Percentiles rank a stretch among this genome's conserved stretches.
These are phyloP conservation scores for Coemansia sp. DNA, from an alignment of 192 early-diverging fungal species.

Conservation along the genomic window DNA sequence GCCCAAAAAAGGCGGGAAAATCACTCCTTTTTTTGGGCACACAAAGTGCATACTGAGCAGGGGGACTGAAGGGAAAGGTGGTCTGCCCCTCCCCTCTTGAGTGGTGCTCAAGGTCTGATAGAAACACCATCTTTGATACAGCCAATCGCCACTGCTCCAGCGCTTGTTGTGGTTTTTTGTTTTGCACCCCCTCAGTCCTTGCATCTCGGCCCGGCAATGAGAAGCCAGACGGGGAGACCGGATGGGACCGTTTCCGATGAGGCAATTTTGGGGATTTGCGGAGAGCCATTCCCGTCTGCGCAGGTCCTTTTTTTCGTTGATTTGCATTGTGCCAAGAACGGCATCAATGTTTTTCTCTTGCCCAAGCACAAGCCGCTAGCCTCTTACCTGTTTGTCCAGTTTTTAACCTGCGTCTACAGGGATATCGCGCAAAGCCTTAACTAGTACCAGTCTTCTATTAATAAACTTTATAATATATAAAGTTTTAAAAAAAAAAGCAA, in stretches of 20 bases:
- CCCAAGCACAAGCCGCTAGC: not conserved
- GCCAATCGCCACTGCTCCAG: not conserved
- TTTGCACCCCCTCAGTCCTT: not conserved
- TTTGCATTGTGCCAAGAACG: not conserved
- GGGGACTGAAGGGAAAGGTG: not conserved
- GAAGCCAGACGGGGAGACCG: constrained; percentile 3
- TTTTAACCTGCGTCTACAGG: not conserved
- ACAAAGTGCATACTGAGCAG: not conserved
- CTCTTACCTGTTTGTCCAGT: not conserved
- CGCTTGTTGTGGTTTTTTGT: constrained; percentile 8
- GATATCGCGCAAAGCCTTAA: not conserved
- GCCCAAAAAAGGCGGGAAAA: constrained; percentile 10
- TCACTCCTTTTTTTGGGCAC: not conserved
- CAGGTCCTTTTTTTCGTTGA: not conserved
- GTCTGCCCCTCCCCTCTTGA: not conserved
- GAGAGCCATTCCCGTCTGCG: too few species aligned
- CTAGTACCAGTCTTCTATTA: not conserved
- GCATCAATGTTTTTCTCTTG: not conserved
- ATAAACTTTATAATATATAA: not conserved
- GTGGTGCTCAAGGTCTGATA: constrained; percentile 1
- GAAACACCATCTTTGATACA: not conserved
- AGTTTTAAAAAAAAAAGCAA: not conserved
- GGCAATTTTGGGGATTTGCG: constrained; percentile 11
- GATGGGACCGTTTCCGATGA: constrained; percentile 12
- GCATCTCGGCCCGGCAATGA: not conserved